These are phyloP conservation scores for Neoarthrinium moseri DNA, from an alignment of 2,329 filamentous ascomycete species.

Conservation along the genomic window DNA sequence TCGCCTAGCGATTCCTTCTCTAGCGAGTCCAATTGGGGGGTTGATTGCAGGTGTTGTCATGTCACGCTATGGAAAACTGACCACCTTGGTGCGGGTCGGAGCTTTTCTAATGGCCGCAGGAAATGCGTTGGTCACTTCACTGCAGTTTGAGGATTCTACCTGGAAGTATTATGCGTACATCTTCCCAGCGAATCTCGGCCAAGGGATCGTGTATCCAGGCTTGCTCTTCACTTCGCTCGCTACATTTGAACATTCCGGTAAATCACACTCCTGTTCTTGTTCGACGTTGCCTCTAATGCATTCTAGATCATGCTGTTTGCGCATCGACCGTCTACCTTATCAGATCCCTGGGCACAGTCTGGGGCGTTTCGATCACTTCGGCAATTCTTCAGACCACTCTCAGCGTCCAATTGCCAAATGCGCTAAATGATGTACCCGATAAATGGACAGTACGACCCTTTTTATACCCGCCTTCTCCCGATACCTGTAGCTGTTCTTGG, in stretches of 20 bases:
- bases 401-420: constrained; percentile 50
- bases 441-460: constrained; percentile 52
- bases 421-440: constrained; percentile 52
- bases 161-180: constrained; percentile 59
- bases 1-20: constrained; percentile 61
- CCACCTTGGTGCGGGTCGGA: constrained; percentile 50
- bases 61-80: constrained; percentile 52
- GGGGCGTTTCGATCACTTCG: constrained; percentile 62
- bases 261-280: constrained; percentile 19
- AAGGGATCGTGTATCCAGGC: constrained; percentile 58
- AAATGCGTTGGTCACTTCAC: constrained; percentile 48
- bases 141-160: constrained; percentile 46
- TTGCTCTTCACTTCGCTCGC: constrained; percentile 62
- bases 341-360: constrained; percentile 61
- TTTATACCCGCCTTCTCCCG: background rate
- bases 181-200: constrained; percentile 57
- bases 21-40: constrained; percentile 58
- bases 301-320: constrained; percentile 59
- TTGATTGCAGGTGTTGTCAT: constrained; percentile 58
- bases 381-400: constrained; percentile 63
- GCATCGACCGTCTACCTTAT: constrained; percentile 64
- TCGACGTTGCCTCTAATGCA: background rate
- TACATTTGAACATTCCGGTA: constrained; percentile 60
- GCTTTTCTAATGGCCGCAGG: constrained; percentile 52
- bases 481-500: constrained; percentile 12